Conservation (phyloP, 2,329 filamentous ascomycete species). For the Acrocalymma vagum region DNA sequence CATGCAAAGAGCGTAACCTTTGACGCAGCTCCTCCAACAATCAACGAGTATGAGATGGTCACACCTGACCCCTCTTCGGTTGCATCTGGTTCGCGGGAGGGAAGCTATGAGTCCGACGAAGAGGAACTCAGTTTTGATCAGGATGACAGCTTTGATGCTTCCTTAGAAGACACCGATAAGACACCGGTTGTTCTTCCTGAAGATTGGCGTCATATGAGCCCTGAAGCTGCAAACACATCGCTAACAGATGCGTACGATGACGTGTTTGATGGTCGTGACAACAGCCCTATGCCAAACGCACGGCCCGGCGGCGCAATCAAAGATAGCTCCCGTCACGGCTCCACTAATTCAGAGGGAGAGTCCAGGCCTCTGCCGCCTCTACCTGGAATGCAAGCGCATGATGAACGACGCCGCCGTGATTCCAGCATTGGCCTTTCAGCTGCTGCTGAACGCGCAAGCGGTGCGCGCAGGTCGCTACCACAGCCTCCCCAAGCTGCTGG, state of each 20-base stretch:
- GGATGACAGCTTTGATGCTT: constrained; percentile 95
- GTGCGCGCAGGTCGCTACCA: constrained; percentile 73
- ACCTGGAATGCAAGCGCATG: constrained; percentile 72
- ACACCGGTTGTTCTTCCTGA: constrained; percentile 97
- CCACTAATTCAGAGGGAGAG: constrained; percentile 79
- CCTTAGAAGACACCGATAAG: constrained; percentile 94
- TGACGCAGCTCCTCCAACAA: constrained; percentile 87
- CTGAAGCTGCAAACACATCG: constrained; percentile 65
- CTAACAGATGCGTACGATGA: constrained; percentile 67
- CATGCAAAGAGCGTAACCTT: constrained; percentile 98
- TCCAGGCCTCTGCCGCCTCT: constrained; percentile 87
- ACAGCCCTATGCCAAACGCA: constrained; percentile 71
- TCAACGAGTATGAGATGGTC: constrained; percentile 98
- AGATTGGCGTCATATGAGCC: constrained; percentile 87
- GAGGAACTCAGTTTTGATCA: constrained; percentile 72
- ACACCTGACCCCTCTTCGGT: constrained; percentile 95
- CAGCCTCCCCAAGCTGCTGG: constrained; percentile 74
- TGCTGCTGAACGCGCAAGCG: constrained; percentile 76
- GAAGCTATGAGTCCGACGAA: constrained; percentile 85
- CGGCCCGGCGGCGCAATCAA: constrained; percentile 53
- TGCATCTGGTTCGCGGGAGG: constrained; percentile 87
- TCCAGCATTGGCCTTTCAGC: constrained; percentile 72
- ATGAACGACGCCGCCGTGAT: constrained; percentile 56
- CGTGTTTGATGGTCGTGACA: constrained; percentile 69
- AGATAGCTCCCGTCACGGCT: constrained; percentile 68